These are phyloP conservation scores for Penicillium chermesinum DNA, from an alignment of 495 filamentous ascomycete species.

Conservation along the genomic window DNA sequence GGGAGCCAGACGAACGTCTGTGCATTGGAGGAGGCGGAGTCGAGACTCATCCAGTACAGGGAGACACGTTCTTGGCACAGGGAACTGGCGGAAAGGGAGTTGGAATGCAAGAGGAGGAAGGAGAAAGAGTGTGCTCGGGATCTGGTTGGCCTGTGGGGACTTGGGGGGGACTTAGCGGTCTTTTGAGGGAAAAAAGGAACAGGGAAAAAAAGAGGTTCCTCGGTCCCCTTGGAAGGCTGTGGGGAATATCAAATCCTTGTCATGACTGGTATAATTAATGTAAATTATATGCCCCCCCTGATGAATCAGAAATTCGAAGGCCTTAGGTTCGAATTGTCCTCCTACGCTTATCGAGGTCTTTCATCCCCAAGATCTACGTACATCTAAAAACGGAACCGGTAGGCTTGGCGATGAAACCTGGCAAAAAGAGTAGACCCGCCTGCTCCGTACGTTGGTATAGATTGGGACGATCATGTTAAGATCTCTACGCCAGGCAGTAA, in stretches of 20 bases:
- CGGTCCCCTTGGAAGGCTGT: background rate
- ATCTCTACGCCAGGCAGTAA: too few species aligned
- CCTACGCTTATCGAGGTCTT: too few species aligned
- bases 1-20: constrained; percentile 48
- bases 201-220: background rate
- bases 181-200: too few species aligned
- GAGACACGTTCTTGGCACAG: constrained; percentile 22
- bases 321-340: too few species aligned
- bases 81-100: constrained; percentile 12
- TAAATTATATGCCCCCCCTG: background rate
- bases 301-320: too few species aligned
- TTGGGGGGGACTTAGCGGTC: background rate
- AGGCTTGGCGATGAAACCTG: constrained; percentile 2
- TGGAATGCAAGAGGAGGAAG: constrained; percentile 11
- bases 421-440: too few species aligned
- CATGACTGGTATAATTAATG: background rate
- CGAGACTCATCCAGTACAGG: constrained; percentile 37
- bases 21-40: constrained; percentile 45
- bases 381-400: constrained; percentile 2
- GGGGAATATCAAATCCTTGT: background rate
- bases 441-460: too few species aligned
- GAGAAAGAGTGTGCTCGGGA: constrained; percentile 5
- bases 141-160: background rate
- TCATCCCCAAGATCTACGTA: background rate
- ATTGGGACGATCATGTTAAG: too few species aligned